A percentile compares a stretch with the other conserved stretches of the same genome.
These are phyloP conservation scores for Miamiensis avidus DNA, from an alignment of 169 alveolate species.

Conservation along the genomic window DNA sequence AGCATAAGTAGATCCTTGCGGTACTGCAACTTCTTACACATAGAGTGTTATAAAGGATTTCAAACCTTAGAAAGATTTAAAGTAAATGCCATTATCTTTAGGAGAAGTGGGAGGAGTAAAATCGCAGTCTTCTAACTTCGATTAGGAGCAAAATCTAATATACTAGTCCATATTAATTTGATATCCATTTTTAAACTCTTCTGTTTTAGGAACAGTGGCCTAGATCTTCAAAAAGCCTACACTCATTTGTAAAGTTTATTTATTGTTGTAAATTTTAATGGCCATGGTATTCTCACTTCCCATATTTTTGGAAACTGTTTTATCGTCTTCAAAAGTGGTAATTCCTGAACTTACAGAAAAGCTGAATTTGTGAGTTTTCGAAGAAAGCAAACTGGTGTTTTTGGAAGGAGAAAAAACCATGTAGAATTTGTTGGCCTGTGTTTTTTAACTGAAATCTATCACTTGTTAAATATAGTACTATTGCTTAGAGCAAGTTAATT, in stretches of 20 bases:
- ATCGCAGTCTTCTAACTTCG: not conserved
- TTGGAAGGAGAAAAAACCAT: not conserved
- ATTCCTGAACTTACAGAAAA: not conserved
- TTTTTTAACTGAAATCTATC: no score
- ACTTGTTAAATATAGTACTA: no score
- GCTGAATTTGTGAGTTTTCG: not conserved
- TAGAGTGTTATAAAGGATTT: no score
- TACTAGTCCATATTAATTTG: not conserved
- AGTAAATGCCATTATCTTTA: no score
- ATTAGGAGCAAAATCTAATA: not conserved
- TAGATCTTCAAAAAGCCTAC: not conserved
- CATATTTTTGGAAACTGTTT: not conserved
- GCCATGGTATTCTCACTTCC: not conserved
- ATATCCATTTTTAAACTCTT: not conserved
- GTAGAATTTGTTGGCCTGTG: not conserved
- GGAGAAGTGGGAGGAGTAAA: not conserved
- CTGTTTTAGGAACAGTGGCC: not conserved
- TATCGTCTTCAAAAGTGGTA: not conserved
- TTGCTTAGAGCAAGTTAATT: no score
- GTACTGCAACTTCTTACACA: not conserved
- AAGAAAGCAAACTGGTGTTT: not conserved
- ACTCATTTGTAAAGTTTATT: not conserved
- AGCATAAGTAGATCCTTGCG: not conserved
- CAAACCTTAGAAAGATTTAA: not conserved
- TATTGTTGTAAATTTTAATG: not conserved